phyloP scores from a whole-genome alignment of 331 rosid genomes.

The Arachis monticola region DNA sequence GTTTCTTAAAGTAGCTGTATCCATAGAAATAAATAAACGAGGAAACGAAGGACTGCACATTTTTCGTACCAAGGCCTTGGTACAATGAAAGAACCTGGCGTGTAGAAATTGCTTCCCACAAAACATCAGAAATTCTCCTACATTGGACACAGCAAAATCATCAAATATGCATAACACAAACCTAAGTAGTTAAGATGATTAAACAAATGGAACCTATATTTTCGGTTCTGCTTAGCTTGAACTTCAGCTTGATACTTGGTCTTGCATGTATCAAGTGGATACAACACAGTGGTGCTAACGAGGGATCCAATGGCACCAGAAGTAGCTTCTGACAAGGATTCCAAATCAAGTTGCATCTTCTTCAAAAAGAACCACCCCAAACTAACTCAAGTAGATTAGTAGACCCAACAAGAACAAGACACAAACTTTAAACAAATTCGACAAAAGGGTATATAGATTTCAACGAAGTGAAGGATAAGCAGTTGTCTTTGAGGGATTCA shows the following conservation, averaged over 20 bases:
- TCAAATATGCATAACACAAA: constrained; percentile 19
- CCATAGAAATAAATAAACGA: constrained; percentile 92
- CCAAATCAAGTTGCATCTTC: constrained; percentile 80
- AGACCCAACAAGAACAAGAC: background rate
- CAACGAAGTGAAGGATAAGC: constrained; percentile 31
- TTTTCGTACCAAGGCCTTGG: constrained; percentile 97
- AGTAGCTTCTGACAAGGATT: constrained; percentile 86
- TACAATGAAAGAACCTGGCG: constrained; percentile 78
- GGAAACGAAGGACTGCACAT: constrained; percentile 79
- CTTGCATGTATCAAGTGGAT: constrained; percentile 97
- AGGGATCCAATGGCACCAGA: constrained; percentile 97
- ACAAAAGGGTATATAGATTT: constrained; percentile 39
- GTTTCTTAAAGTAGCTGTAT: constrained; percentile 81
- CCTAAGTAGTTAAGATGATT: background rate
- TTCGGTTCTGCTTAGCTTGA: constrained; percentile 67
- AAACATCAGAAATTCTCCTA: constrained; percentile 89
- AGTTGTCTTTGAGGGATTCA: background rate
- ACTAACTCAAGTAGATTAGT: constrained; percentile 2
- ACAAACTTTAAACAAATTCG: constrained; percentile 21
- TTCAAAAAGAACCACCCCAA: constrained; percentile 8
- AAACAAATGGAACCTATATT: constrained; percentile 68
- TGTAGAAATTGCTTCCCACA: constrained; percentile 89
- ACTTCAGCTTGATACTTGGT: constrained; percentile 97
- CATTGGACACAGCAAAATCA: constrained; percentile 42
- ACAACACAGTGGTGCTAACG: constrained; percentile 83